Percentiles rank a stretch among this genome's conserved stretches.
phyloP scores from a whole-genome alignment of 306 rosid genomes.

The Trifolium pratense region DNA sequence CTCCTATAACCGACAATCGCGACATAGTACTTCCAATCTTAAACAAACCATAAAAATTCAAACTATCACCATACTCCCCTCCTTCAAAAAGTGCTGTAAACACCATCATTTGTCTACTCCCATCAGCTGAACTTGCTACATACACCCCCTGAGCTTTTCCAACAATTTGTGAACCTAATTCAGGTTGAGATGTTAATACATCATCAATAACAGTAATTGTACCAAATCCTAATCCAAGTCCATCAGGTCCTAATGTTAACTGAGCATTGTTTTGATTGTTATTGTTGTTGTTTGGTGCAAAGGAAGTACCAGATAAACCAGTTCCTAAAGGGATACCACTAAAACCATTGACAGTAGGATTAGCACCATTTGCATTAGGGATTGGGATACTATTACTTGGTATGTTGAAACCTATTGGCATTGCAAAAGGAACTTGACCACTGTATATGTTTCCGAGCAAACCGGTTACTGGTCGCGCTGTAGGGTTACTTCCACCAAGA shows the following conservation, averaged over 20 bases:
- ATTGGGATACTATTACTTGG: slow-evolving; percentile 64
- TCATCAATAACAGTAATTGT: slow-evolving; percentile 12
- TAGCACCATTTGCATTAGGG: slow-evolving; percentile 85
- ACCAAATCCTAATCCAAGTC: slow-evolving; percentile 14
- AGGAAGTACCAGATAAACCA: slow-evolving; percentile 74
- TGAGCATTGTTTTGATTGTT: slow-evolving; percentile 1
- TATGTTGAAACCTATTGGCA: slow-evolving; percentile 12
- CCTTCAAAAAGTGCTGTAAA: slow-evolving; percentile 1
- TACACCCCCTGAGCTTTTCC: neutral
- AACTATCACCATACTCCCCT: slow-evolving; percentile 10
- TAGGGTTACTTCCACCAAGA: neutral
- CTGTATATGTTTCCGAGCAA: slow-evolving; percentile 4
- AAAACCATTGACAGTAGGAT: slow-evolving; percentile 78
- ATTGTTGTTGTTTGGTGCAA: slow-evolving; percentile 48
- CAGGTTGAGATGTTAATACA: neutral
- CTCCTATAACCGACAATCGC: slow-evolving; percentile 44
- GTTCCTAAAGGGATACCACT: slow-evolving; percentile 79
- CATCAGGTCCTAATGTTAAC: neutral
- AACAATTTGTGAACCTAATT: neutral
- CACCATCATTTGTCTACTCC: slow-evolving; percentile 11
- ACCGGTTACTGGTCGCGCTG: slow-evolving; percentile 4
- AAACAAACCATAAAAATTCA: slow-evolving; percentile 15
- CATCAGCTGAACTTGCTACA: slow-evolving; percentile 2
- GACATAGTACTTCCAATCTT: slow-evolving; percentile 9
- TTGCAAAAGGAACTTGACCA: neutral